Percentiles rank a stretch among this genome's conserved stretches.
phyloP scores from a whole-genome alignment of 176 grass and related monocot species.

The Eleusine coracana region DNA sequence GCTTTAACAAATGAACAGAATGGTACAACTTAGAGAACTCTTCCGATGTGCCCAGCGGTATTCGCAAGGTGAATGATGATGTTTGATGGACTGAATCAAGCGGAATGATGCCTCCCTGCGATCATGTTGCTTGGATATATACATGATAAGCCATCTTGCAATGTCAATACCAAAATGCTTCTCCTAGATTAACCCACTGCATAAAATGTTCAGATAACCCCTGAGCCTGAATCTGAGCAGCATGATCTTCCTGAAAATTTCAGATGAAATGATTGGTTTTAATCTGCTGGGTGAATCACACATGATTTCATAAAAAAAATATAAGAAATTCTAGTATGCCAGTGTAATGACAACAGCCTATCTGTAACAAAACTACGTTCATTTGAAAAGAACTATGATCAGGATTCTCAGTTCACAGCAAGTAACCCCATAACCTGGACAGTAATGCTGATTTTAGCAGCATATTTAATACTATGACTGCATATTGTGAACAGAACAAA shows the following conservation, averaged over 20 bases:
- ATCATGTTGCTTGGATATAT: constrained; percentile 32
- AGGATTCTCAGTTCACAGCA: not conserved
- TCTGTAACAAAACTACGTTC: not conserved
- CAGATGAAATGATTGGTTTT: constrained; percentile 29
- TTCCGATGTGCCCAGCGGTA: not conserved
- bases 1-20: constrained; percentile 59
- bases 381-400: not conserved
- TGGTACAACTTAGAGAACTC: constrained; percentile 54
- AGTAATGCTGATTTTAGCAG: not conserved
- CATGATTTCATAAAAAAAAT: constrained; percentile 18
- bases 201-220: constrained; percentile 60
- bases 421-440: not conserved
- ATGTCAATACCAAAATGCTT: constrained; percentile 65
- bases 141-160: constrained; percentile 38
- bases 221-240: constrained; percentile 36
- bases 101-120: not conserved
- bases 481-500: not conserved
- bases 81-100: not conserved
- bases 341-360: not conserved
- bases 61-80: constrained; percentile 19
- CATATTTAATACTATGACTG: not conserved
- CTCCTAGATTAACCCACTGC: constrained; percentile 62
- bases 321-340: not conserved
- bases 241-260: constrained; percentile 43
- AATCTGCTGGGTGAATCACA: constrained; percentile 17